A percentile compares a stretch with the other conserved stretches of the same genome.
These are phyloP conservation scores for Fusarium sp. DNA, from an alignment of 2,329 filamentous ascomycete species.

Conservation along the genomic window DNA sequence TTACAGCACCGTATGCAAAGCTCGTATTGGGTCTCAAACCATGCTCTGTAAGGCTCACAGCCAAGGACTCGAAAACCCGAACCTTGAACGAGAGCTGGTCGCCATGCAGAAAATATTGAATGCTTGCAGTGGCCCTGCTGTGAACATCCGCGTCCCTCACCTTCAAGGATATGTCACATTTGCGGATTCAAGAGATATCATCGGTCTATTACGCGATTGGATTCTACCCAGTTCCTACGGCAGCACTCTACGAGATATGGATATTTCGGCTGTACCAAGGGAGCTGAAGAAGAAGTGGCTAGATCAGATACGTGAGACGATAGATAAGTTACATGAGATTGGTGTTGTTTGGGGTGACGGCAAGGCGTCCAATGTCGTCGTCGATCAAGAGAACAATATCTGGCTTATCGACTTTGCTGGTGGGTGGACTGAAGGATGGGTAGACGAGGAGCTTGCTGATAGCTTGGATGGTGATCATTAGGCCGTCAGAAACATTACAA, in stretches of 20 bases:
- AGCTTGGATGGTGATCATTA: not conserved
- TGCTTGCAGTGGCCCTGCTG: fast-evolving
- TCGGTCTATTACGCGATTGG: not conserved
- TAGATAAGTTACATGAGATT: not conserved
- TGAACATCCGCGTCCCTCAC: not conserved
- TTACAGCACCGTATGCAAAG: not conserved
- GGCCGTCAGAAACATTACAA: not conserved
- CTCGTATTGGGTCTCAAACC: not conserved
- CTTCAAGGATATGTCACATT: not conserved
- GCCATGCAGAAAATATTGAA: not conserved
- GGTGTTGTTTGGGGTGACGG: not conserved
- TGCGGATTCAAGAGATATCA: not conserved
- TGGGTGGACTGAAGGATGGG: not conserved
- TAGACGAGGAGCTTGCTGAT: not conserved
- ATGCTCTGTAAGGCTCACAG: not conserved
- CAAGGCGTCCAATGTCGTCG: not conserved
- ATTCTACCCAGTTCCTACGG: not conserved
- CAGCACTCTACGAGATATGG: not conserved
- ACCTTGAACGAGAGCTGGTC: not conserved
- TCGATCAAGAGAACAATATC: not conserved
- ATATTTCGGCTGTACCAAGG: not conserved
- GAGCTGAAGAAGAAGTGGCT: not conserved
- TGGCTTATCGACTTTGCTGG: not conserved
- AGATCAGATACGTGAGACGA: not conserved
- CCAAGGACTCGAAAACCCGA: not conserved